Evolutionary conservation across 306 rosid species (phyloP), one percentile per base, ranked within the genome.

Genomic region (Sicyos edulis): DNA sequence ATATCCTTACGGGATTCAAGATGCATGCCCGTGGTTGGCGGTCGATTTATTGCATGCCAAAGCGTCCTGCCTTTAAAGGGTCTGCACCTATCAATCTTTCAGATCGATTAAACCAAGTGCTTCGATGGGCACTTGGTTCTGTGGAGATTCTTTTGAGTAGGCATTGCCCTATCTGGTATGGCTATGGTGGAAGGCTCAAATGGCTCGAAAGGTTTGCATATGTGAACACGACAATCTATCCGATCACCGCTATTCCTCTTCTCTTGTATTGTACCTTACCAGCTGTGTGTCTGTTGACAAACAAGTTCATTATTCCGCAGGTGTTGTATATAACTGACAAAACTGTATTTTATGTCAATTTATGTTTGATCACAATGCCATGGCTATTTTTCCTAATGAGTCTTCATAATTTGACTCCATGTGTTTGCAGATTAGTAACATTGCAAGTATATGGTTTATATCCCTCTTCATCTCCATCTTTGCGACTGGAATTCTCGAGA

Each of bases 21-120:
- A 92, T 92, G 98, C 98, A 92, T 62, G 96, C 98, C 14, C 96
- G 98, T 10, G 98, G 98, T 29, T 93, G 98, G 98, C 83, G 98
- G 69, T 93, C 98, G 1, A 83, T 93, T 74, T 93, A 93, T 80
- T 90, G 98, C 84, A 93, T 88, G 78, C 98, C 98, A 6, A 78
- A 88, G 85, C 97, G 76, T 10, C 75, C 98, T 0, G 98, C 98
- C 49, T 92, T 92, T 77, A 92, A 92, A 82, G 98, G 98, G 74
- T 92, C 98, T 59, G 98, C 97, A 50, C 97, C 96, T 22, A 90
- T 93, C 77, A 93, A 93, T 83, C 97, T 93, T 79, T 93, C 98
- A 0, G 98, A 93, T 84, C 98, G 98, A 78, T 83, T 93, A 71
- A 90, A 93, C 83, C 98, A 93, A 88, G 96, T 90, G 83, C 96